Conservation (phyloP, 495 filamentous ascomycete species). For the Pyrenula massariospora region DNA sequence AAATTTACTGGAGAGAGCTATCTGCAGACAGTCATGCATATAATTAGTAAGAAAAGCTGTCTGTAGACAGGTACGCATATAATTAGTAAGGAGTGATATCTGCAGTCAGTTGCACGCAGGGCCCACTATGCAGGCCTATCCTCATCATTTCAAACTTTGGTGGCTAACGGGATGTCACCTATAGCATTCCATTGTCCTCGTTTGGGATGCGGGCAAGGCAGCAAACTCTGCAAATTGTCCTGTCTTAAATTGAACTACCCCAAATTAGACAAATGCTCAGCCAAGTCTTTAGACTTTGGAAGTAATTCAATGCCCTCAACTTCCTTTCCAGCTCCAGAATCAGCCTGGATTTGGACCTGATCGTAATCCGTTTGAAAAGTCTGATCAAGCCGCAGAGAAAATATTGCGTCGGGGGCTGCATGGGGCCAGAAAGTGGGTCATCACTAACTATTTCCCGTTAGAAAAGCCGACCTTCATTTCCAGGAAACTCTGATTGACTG, state of each 20-base stretch:
- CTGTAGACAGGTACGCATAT: no score
- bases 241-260: no score
- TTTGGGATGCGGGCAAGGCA: background rate
- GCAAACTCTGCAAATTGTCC: background rate
- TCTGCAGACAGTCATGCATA: no score
- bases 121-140: no score
- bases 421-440: background rate
- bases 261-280: no score
- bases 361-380: background rate
- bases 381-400: background rate
- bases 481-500: background rate
- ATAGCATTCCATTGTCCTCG: no score
- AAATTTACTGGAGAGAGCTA: no score
- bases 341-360: background rate
- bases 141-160: no score
- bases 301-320: background rate
- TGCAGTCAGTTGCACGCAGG: no score
- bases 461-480: background rate
- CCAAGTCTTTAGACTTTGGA: background rate
- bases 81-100: no score
- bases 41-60: no score
- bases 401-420: background rate
- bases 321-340: background rate
- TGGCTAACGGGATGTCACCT: no score
- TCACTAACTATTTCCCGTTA: background rate